A percentile compares a stretch with the other conserved stretches of the same genome.
phyloP scores from a whole-genome alignment of 169 alveolate genomes.

The Plasmodium billcollinsi region DNA sequence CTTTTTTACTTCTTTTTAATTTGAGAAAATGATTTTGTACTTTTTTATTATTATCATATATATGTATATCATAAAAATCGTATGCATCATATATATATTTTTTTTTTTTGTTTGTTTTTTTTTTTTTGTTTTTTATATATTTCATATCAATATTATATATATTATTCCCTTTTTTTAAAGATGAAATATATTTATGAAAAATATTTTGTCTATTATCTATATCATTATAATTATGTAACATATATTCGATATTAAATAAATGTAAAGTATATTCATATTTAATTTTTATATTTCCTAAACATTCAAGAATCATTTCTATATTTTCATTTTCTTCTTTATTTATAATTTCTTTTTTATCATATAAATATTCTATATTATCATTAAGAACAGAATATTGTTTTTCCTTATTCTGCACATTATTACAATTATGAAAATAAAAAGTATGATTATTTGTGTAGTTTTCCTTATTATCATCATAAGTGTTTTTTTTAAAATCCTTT shows the following conservation, averaged over 20 bases:
- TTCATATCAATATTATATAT: too few relatives aligned
- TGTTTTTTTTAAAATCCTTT: neutral
- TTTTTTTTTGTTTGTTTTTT: constrained; percentile 15
- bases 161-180: neutral
- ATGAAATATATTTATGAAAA: constrained; percentile 10
- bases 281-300: constrained; percentile 71
- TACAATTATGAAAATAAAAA: neutral
- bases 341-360: constrained; percentile 41
- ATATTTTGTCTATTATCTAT: neutral
- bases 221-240: neutral
- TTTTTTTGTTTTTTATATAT: too few relatives aligned
- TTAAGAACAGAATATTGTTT: neutral
- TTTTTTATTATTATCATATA: constrained; percentile 42
- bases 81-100: constrained; percentile 28
- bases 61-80: constrained; percentile 60
- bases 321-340: constrained; percentile 69
- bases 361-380: constrained; percentile 4
- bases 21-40: constrained; percentile 61
- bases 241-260: neutral
- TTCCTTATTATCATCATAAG: neutral
- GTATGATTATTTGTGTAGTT: neutral
- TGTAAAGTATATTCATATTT: neutral
- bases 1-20: constrained; percentile 72
- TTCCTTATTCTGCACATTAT: neutral
- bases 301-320: constrained; percentile 62